These are phyloP conservation scores for Trichoderma hamatum DNA, from an alignment of 2,329 filamentous ascomycete species.

Conservation along the genomic window DNA sequence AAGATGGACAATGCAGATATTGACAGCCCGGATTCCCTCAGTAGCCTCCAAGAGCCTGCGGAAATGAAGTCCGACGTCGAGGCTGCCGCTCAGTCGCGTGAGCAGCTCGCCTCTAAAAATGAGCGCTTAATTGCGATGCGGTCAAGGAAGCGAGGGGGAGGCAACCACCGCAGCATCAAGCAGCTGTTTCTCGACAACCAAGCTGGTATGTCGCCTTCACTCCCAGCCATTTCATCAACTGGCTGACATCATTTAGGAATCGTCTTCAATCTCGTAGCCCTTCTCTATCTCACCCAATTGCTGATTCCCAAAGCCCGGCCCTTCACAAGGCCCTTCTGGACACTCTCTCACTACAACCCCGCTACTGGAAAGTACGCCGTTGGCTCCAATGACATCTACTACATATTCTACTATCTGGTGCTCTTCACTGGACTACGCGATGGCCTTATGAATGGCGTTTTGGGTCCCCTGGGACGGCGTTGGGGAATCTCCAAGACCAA, in stretches of 20 bases:
- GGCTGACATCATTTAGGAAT: too few species aligned
- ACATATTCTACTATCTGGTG: slow-evolving; percentile 76
- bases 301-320: slow-evolving; percentile 77
- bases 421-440: slow-evolving; percentile 86
- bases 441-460: slow-evolving; percentile 79
- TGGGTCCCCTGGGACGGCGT: slow-evolving; percentile 73
- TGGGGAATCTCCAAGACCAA: slow-evolving; percentile 76
- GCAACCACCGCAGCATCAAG: not conserved
- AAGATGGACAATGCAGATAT: not conserved
- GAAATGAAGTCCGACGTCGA: not conserved
- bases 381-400: slow-evolving; percentile 76
- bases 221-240: not conserved
- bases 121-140: not conserved
- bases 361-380: slow-evolving; percentile 69
- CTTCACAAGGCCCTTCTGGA: slow-evolving; percentile 82
- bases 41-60: not conserved
- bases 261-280: slow-evolving; percentile 73
- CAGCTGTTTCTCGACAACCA: slow-evolving; percentile 11
- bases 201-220: not conserved
- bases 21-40: not conserved
- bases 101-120: not conserved
- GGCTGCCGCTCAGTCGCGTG: not conserved
- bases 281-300: slow-evolving; percentile 78
- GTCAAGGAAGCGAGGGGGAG: not conserved
- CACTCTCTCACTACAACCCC: slow-evolving; percentile 78